phyloP scores from a whole-genome alignment of 257 asterid species.

The Ilex aquifolium region DNA sequence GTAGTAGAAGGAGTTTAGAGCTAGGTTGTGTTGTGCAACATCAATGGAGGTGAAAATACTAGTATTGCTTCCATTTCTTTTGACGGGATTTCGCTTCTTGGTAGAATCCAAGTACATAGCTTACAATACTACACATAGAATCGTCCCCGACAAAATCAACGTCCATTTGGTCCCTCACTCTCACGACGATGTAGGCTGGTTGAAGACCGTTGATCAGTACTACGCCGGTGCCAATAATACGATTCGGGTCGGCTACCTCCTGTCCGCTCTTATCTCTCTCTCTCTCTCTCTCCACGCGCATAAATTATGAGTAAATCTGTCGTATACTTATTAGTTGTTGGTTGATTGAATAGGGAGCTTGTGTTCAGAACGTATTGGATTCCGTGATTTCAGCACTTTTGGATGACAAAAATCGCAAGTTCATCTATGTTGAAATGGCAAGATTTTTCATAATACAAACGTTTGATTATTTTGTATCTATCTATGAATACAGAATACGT shows the following conservation, averaged over 20 bases:
- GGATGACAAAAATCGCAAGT: slow-evolving; percentile 60
- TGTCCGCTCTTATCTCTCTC: too few relatives aligned
- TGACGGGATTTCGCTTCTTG: too few relatives aligned
- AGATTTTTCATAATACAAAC: slow-evolving; percentile 3
- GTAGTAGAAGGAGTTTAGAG: too few relatives aligned
- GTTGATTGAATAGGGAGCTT: slow-evolving; percentile 44
- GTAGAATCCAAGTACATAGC: slow-evolving; percentile 32
- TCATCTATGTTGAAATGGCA: slow-evolving; percentile 79
- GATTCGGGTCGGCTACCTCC: slow-evolving; percentile 31
- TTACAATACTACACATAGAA: slow-evolving; percentile 44
- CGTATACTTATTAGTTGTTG: too few relatives aligned
- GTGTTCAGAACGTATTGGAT: slow-evolving; percentile 78
- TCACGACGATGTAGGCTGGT: slow-evolving; percentile 86
- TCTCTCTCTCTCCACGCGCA: background rate
- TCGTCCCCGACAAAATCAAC: slow-evolving; percentile 41
- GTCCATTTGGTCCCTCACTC: slow-evolving; percentile 81
- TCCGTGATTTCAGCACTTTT: slow-evolving; percentile 57
- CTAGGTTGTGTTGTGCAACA: too few relatives aligned
- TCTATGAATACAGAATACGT: too few relatives aligned
- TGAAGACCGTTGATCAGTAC: slow-evolving; percentile 83
- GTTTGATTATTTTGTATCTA: too few relatives aligned
- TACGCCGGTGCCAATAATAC: slow-evolving; percentile 67
- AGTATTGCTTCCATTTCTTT: too few relatives aligned
- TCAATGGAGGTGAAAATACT: too few relatives aligned
- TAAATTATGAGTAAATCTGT: too few relatives aligned